A percentile compares a stretch with the other conserved stretches of the same genome.
These are phyloP conservation scores for Ochromonas danica DNA, from an alignment of 108 stramenopile species.

Conservation along the genomic window DNA sequence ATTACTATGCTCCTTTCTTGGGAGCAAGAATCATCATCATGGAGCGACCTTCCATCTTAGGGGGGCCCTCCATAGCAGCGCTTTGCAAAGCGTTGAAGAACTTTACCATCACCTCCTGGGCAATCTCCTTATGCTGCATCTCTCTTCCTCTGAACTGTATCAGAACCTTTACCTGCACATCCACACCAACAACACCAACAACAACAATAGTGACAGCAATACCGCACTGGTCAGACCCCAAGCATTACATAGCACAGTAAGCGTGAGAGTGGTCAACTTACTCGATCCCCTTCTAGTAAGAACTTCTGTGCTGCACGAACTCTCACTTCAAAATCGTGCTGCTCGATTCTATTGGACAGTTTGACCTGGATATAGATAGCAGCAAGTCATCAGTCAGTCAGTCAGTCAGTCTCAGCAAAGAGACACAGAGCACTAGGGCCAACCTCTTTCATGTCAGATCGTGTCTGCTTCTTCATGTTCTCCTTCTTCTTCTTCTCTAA, in stretches of 20 bases:
- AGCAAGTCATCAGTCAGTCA: too few species aligned
- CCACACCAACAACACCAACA: too few species aligned
- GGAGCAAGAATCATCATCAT: slow-evolving; percentile 2
- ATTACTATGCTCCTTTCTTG: too few species aligned
- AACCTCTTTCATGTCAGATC: not conserved
- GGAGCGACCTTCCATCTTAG: slow-evolving; percentile 9
- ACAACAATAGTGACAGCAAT: too few species aligned
- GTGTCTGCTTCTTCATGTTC: slow-evolving; percentile 72
- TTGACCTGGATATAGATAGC: too few species aligned
- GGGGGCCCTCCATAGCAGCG: not conserved
- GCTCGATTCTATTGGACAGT: slow-evolving; percentile 92
- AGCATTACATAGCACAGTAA: too few species aligned
- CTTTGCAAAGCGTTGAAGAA: not conserved
- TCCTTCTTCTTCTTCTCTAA: slow-evolving; percentile 90
- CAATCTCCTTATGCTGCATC: not conserved
- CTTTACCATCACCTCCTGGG: not conserved
- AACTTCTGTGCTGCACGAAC: slow-evolving; percentile 73
- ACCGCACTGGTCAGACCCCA: too few species aligned
- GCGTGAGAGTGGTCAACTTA: not conserved
- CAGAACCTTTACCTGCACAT: not conserved
- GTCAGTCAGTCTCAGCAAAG: too few species aligned
- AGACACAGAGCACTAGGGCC: too few species aligned
- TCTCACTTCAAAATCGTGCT: slow-evolving; percentile 86
- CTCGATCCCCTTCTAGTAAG: slow-evolving; percentile 44
- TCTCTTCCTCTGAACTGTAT: slow-evolving; percentile 19